These are phyloP conservation scores for Leucocoprinus birnbaumii DNA, from an alignment of 768 basidiomycete species.

Conservation along the genomic window DNA sequence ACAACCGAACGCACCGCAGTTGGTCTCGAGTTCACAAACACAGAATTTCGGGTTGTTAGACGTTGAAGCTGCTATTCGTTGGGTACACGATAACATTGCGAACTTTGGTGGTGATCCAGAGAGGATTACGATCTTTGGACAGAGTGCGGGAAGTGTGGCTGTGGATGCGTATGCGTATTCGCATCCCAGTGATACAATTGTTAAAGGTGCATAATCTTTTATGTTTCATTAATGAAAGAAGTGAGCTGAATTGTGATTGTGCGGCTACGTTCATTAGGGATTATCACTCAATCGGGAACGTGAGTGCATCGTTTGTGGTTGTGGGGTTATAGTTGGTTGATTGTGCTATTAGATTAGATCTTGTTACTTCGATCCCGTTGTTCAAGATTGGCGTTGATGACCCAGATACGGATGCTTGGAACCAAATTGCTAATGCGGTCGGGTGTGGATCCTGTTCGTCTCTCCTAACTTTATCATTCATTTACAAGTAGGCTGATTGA, in stretches of 20 bases:
- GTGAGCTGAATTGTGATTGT: background rate
- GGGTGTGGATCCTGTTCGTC: conserved; percentile 29
- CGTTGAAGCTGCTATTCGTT: conserved; percentile 36
- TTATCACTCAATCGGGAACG: conserved; percentile 33
- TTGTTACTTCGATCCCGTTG: background rate
- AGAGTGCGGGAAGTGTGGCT: conserved; percentile 32
- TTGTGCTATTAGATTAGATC: conserved; percentile 7
- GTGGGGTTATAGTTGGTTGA: background rate
- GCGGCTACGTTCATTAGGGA: conserved; percentile 13
- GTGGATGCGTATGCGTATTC: conserved; percentile 32
- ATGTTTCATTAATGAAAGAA: background rate
- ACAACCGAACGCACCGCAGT: conserved; percentile 36
- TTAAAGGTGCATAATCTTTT: conserved; percentile 16
- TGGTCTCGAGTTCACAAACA: conserved; percentile 17
- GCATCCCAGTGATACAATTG: conserved; percentile 28
- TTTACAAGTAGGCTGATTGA: background rate
- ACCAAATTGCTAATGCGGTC: conserved; percentile 23
- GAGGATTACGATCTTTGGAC: conserved; percentile 32
- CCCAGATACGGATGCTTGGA: conserved; percentile 24
- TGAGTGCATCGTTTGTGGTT: conserved; percentile 12
- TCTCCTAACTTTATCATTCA: background rate
- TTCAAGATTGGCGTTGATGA: conserved; percentile 2
- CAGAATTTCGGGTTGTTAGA: conserved; percentile 40
- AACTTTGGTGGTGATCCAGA: conserved; percentile 37
- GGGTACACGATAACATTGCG: conserved; percentile 44